phyloP scores from a whole-genome alignment of 2,329 filamentous ascomycete species.

The Periconia sp. region DNA sequence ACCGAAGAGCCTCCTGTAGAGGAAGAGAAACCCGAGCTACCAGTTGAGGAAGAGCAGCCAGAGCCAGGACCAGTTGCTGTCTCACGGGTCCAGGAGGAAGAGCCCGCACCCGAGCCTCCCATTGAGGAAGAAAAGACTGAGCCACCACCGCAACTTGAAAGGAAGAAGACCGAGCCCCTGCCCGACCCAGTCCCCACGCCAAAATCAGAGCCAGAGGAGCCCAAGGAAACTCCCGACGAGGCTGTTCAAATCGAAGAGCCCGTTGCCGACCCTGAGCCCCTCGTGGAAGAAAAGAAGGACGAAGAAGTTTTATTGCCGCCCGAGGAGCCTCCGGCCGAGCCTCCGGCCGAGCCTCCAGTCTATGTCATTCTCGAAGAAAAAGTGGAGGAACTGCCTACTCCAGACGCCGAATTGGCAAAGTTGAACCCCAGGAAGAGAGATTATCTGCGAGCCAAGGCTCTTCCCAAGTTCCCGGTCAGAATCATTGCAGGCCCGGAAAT shows the following conservation, averaged over 20 bases:
- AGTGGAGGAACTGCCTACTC: not conserved
- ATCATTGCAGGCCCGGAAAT: conserved; percentile 17
- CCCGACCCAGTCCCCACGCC: conserved; percentile 4
- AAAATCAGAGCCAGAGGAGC: not conserved
- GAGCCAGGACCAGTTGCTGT: conserved; percentile 7
- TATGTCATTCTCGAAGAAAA: not conserved
- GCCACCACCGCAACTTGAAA: not conserved
- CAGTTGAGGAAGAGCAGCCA: conserved; percentile 5
- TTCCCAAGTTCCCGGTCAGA: conserved; percentile 13
- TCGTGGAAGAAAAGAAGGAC: not conserved
- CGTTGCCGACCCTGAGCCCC: conserved; percentile 1
- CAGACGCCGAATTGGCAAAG: not conserved
- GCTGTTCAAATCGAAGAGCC: too few relatives aligned
- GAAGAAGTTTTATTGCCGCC: not conserved
- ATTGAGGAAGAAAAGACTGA: not conserved
- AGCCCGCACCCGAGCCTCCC: not conserved
- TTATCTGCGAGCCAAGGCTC: conserved; percentile 15
- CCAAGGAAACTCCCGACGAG: not conserved
- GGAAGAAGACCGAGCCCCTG: not conserved
- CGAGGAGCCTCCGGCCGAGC: not conserved
- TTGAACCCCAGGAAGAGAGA: conserved; percentile 22
- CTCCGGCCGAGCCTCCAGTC: not conserved
- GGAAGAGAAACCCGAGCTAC: too few relatives aligned
- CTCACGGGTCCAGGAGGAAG: not conserved
- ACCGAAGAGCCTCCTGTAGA: conserved; percentile 7